Conservation (phyloP, 768 basidiomycete genomes). For the Pisolithus albus region DNA sequence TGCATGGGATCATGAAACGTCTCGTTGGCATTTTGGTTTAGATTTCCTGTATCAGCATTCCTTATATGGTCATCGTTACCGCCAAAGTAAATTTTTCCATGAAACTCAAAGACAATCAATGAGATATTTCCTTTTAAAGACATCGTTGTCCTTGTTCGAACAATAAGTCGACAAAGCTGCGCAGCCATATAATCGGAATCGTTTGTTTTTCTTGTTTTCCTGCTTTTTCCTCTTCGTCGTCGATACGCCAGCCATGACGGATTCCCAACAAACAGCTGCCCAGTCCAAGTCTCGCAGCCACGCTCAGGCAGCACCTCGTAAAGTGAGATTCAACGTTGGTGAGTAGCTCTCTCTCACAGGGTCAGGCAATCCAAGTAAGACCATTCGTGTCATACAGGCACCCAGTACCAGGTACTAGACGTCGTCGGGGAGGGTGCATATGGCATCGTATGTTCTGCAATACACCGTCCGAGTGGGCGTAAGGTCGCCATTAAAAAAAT, state of each 20-base stretch:
- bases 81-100: no score
- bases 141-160: no score
- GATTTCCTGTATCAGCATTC: no score
- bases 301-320: constrained; percentile 52
- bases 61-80: no score
- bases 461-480: constrained; percentile 78
- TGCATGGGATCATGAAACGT: no score
- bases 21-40: no score
- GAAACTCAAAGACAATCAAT: no score
- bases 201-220: no score
- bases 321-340: constrained; percentile 88
- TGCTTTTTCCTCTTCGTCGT: no score
- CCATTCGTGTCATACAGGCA: constrained; percentile 35
- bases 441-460: constrained; percentile 91
- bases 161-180: no score
- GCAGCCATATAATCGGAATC: no score
- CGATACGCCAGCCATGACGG: background rate
- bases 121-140: no score
- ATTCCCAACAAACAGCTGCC: constrained; percentile 9
- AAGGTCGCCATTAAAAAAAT: constrained; percentile 98
- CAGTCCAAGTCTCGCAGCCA: constrained; percentile 34
- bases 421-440: constrained; percentile 90
- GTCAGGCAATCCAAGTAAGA: background rate
- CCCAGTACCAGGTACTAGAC: constrained; percentile 79
- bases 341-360: constrained; percentile 10